Base-by-base conservation (phyloP, 1,139 yeast genomes). In the Saccharomyces hybrid region DNA sequence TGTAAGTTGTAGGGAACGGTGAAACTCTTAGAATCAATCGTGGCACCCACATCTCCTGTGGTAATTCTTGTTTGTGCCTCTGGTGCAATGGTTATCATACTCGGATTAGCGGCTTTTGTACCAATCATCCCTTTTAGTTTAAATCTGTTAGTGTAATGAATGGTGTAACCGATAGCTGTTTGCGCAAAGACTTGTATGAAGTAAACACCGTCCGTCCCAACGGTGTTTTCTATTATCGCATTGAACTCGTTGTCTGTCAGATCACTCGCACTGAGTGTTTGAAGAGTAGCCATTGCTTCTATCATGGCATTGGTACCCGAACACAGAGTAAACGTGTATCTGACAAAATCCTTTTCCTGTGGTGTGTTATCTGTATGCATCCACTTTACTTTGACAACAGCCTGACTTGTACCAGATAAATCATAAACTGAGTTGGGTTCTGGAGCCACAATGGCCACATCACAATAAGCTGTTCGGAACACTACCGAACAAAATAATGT, bases 111-210 rank as follows among this genome's bases (percentile, higher is more conserved):
- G 27, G 60, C 56, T 54, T 72, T 62, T 1, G 82, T 56, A 41
- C 96, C 96, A 0, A 80, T 68, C 95, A 90, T 87, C 11, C 84
- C 90, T 0, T 76, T 69, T 58, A 90, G 74, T 47, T 69, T 60
- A 71, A 90, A 86, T 64, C 96, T 76, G 34, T 79, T 76, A 1
- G 95, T 70, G 70, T 90, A 90, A 64, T 84, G 88, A 61, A 82
- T 83, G n/a, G 91, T 76, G 61, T 71, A 71, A 13, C 84, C 85
- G 2, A 61, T 58, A 1, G 64, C 54, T 9, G 79, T 68, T n/a
- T 57, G 54, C 0, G 81, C 75, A 60, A 77, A 79, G 42, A 89
- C 66, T 70, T 89, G 96, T 59, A 89, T 69, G 67, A 73, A 88
- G 68, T 81, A 89, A 52, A 70, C 66, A 32, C 96, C 96, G 64